A percentile compares a stretch with the other conserved stretches of the same genome.
Conservation (phyloP, 148 eudicot species). For the Rheum nobile region DNA sequence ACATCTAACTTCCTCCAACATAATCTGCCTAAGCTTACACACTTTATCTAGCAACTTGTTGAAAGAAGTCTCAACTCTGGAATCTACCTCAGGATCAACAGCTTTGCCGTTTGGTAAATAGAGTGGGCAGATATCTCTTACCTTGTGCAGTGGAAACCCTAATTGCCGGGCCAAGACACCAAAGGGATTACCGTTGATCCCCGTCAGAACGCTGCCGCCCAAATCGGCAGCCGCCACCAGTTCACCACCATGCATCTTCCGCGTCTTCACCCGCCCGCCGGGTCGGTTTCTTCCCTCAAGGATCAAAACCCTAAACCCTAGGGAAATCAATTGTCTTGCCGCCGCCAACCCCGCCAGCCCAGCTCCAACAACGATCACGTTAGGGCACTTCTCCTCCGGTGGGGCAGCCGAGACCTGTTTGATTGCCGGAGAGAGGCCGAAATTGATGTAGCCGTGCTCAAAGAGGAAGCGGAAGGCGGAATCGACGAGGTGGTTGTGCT, state of each 20-base stretch:
- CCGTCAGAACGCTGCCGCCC: slow-evolving; percentile 89
- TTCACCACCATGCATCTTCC: slow-evolving; percentile 36
- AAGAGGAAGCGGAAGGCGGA: slow-evolving; percentile 52
- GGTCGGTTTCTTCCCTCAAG: slow-evolving; percentile 68
- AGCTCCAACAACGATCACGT: slow-evolving; percentile 64
- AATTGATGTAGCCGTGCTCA: slow-evolving; percentile 75
- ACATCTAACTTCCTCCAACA: slow-evolving; percentile 72
- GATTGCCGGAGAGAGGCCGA: slow-evolving; percentile 59
- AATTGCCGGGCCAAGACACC: slow-evolving; percentile 87
- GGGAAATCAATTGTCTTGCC: slow-evolving; percentile 54
- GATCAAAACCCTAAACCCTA: slow-evolving; percentile 80
- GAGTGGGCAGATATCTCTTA: slow-evolving; percentile 86
- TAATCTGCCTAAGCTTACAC: slow-evolving; percentile 87
- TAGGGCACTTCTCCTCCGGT: slow-evolving; percentile 7
- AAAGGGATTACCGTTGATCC: slow-evolving; percentile 89
- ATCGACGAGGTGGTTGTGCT: slow-evolving; percentile 39
- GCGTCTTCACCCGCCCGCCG: slow-evolving; percentile 75
- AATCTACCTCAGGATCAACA: slow-evolving; percentile 66
- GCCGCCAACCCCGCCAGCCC: slow-evolving; percentile 78
- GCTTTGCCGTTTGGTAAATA: slow-evolving; percentile 77
- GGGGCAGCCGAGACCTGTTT: slow-evolving; percentile 15
- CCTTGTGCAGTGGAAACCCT: slow-evolving; percentile 85
- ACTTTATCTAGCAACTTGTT: slow-evolving; percentile 94
- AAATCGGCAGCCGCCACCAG: slow-evolving; percentile 75
- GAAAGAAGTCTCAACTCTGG: slow-evolving; percentile 58